A percentile compares a stretch with the other conserved stretches of the same genome.
Conservation (phyloP, 2,329 filamentous ascomycete species). For the Talaromyces sp. region DNA sequence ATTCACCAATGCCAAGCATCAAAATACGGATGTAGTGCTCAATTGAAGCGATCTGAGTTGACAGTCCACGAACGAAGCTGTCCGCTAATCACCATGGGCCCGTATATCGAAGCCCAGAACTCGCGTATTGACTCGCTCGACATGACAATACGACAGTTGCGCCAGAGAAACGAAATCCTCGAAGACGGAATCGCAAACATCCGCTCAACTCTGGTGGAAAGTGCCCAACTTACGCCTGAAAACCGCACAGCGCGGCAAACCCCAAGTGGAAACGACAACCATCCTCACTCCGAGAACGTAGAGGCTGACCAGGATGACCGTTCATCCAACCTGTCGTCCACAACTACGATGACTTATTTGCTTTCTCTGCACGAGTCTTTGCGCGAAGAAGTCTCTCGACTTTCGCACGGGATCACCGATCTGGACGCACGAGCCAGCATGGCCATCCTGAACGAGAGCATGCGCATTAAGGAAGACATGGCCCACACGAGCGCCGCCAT, state of each 20-base stretch:
- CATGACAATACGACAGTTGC: constrained; percentile 37
- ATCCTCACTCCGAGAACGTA: constrained; percentile 1
- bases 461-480: constrained; percentile 57
- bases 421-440: constrained; percentile 57
- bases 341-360: constrained; percentile 49
- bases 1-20: constrained; percentile 32
- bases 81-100: constrained; percentile 43
- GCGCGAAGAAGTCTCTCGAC: constrained; percentile 52
- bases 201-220: constrained; percentile 30
- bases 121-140: constrained; percentile 39
- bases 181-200: constrained; percentile 41
- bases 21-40: constrained; percentile 38
- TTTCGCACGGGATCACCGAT: constrained; percentile 51
- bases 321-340: constrained; percentile 24
- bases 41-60: constrained; percentile 30
- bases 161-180: constrained; percentile 43
- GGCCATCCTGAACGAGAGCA: constrained; percentile 58
- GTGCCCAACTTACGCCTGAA: constrained; percentile 15
- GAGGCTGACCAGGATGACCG: constrained; percentile 9
- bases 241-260: background rate
- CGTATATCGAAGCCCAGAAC: constrained; percentile 40
- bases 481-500: constrained; percentile 56
- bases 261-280: background rate
- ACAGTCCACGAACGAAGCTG: constrained; percentile 45
- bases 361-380: constrained; percentile 57